Percentiles rank a stretch among this genome's conserved stretches.
Conservation (phyloP, 139 green algal genomes). For the Coelastrella sp. region DNA sequence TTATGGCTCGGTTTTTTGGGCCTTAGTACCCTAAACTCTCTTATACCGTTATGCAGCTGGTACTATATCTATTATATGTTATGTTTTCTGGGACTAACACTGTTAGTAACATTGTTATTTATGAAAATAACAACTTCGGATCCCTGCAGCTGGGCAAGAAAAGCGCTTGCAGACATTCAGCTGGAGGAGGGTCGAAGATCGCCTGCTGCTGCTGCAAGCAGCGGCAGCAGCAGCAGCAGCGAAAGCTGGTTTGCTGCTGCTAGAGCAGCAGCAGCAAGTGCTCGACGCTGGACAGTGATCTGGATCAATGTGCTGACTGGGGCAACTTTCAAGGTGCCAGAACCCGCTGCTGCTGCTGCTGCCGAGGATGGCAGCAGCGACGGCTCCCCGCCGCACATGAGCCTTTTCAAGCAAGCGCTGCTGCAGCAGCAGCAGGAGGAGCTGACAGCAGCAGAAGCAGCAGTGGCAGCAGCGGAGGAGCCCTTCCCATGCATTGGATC, state of each 20-base stretch:
- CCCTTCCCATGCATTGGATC: background rate
- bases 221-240: constrained; percentile 9
- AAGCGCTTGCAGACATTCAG: background rate
- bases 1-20: constrained; percentile 42
- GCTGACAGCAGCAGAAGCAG: background rate
- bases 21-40: background rate
- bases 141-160: background rate
- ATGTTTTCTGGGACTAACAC: constrained; percentile 35
- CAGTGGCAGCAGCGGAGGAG: background rate
- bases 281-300: background rate
- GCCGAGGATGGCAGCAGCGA: background rate
- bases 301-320: background rate
- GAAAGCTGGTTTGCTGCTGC: background rate
- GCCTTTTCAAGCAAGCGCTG: background rate
- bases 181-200: background rate
- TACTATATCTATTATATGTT: constrained; percentile 37
- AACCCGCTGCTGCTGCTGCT: constrained; percentile 2
- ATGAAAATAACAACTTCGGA: background rate
- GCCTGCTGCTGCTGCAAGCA: background rate
- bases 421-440: background rate
- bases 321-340: background rate
- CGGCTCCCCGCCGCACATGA: background rate
- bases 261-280: background rate
- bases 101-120: background rate
- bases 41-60: constrained; percentile 45